Base-by-base conservation (phyloP, 2,329 filamentous ascomycete species). In the Acrocalymma vagum region DNA sequence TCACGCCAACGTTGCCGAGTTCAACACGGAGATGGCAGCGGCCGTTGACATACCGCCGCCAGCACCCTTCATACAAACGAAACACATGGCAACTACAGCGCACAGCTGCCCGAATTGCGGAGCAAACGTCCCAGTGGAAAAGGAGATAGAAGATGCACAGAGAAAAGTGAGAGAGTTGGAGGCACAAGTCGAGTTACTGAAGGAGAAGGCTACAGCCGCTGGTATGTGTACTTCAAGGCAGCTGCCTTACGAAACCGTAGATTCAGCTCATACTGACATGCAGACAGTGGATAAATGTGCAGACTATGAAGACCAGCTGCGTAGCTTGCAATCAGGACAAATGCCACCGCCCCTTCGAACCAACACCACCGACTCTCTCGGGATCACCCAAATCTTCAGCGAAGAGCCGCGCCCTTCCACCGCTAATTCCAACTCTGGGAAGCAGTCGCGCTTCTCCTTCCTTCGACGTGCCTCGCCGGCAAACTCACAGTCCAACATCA, bases 261-360 rank as follows among this genome's bases (percentile, higher is more conserved):
- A 26, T n/a, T 39, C 20, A 32, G 25, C 17, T 24, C 20, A 43
- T 32, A 24, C 37, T 42, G 22, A 50, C 29, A 20, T 3, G 20
- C n/a, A 13, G 16, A 35, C 42, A 80, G 79, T 76, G 32, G 75
- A 78, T 53, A 82, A 74, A 63, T 76, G 83, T 49, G 86, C 88
- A 61, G 86, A 90, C 73, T 91, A 90, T 76, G 88, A 93, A 71
- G 87, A 90, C 69, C 86, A 91, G 65, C 78, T 91, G 26, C 76
- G 82, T 29, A 75, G 71, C 29, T 75, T 90, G 16, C 51, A 55
- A 28, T 22, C 43, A 6, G 15, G 42, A 3, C 30, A 53, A 32
- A 49, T 17, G 41, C 26, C 35, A 31, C 24, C 24, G 35, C 49
- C 58, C 35, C 38, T 34, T 24, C 52, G 55, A 16, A 47, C 60